Evolutionary conservation across 495 filamentous ascomycete species (phyloP).

Genomic region (Echria macrotheca): DNA sequence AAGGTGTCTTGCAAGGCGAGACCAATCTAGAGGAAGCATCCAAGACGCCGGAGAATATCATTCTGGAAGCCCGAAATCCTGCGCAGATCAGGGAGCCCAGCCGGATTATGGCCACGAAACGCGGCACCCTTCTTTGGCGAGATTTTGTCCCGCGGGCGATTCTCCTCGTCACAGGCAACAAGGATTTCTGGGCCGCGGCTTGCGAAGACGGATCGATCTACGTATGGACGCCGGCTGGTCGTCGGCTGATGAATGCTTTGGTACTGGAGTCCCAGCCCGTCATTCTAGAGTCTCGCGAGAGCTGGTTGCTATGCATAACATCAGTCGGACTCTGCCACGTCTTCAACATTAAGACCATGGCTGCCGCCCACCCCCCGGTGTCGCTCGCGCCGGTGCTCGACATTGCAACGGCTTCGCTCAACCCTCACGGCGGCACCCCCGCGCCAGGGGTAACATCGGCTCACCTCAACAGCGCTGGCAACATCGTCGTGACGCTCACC

Average conservation of each 20-base stretch:
- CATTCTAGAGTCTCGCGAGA: constrained; percentile 82
- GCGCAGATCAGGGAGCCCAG: constrained; percentile 70
- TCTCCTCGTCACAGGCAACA: constrained; percentile 81
- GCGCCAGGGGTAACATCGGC: constrained; percentile 83
- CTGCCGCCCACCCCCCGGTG: constrained; percentile 80
- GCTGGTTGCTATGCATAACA: constrained; percentile 83
- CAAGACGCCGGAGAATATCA: constrained; percentile 52
- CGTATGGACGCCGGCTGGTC: constrained; percentile 91
- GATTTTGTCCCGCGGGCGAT: constrained; percentile 83
- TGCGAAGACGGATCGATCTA: constrained; percentile 94
- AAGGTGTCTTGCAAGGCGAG: constrained; percentile 39
- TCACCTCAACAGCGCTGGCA: constrained; percentile 78
- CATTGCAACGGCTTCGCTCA: constrained; percentile 60
- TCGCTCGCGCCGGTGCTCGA: constrained; percentile 88
- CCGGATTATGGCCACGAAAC: constrained; percentile 70
- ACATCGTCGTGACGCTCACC: constrained; percentile 75
- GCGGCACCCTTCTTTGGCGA: constrained; percentile 86
- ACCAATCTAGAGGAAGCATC: constrained; percentile 52
- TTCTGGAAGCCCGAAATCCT: constrained; percentile 48
- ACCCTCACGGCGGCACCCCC: constrained; percentile 62
- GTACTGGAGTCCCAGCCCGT: constrained; percentile 90
- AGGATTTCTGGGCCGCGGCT: constrained; percentile 82
- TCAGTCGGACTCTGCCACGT: constrained; percentile 86
- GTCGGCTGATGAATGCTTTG: constrained; percentile 74
- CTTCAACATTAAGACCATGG: constrained; percentile 85